A percentile compares a stretch with the other conserved stretches of the same genome.
Evolutionary conservation across 2,329 filamentous ascomycete genomes (phyloP).

Genomic region (Pseudocercospora vitis): DNA sequence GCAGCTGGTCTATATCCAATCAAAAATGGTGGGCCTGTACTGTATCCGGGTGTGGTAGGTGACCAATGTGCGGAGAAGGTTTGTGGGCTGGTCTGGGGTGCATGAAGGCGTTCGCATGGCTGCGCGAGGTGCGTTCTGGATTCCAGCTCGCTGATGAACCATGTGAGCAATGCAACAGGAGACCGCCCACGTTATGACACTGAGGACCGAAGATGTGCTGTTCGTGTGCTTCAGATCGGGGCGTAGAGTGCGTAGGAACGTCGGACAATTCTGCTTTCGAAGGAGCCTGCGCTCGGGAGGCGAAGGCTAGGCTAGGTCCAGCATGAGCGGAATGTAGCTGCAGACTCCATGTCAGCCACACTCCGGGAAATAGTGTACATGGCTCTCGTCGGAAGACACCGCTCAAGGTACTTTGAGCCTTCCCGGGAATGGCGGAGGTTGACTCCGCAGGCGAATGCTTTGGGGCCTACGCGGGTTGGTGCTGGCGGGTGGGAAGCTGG

Average conservation of each 20-base stretch:
- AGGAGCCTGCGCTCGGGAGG: too few species aligned
- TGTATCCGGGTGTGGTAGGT: background rate
- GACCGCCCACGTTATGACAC: too few species aligned
- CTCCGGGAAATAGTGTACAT: background rate
- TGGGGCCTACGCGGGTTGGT: too few species aligned
- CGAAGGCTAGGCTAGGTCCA: too few species aligned
- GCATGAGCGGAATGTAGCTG: too few species aligned
- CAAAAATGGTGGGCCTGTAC: background rate
- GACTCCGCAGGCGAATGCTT: background rate
- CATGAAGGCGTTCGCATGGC: conserved; percentile 4
- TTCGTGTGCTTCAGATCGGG: too few species aligned
- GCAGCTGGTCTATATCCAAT: background rate
- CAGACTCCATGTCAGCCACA: background rate
- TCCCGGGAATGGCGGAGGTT: background rate
- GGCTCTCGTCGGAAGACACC: too few species aligned
- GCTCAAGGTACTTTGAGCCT: too few species aligned
- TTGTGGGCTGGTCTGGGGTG: background rate
- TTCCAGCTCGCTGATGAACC: background rate
- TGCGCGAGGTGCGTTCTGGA: background rate
- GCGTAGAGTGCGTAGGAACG: too few species aligned
- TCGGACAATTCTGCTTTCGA: background rate
- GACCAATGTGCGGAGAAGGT: conserved; percentile 2
- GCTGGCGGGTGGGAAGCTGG: too few species aligned
- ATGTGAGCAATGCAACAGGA: background rate
- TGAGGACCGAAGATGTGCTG: too few species aligned